Evolutionary conservation across 305 asterid species (phyloP), one percentile per base, ranked within the genome.

Genomic region (Andrographis paniculata): DNA sequence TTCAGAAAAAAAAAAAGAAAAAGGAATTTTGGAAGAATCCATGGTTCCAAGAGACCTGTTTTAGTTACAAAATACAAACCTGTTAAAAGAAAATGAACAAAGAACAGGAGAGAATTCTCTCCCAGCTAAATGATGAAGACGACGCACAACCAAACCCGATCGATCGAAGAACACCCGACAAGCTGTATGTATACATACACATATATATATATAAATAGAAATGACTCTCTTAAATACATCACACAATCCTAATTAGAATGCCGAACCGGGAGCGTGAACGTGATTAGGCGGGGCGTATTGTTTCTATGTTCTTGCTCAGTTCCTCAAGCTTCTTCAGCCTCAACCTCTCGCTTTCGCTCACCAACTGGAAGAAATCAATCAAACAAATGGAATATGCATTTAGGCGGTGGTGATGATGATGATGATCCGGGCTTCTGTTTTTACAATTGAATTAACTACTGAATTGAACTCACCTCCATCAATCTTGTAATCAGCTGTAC

Each of bases 231-330:
- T 80, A 80, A 65, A 80, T 78, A 79, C 88, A 81, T 63, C 82
- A 76, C 80, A 13, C 71, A 42, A 71, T 49, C 82, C 80, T 70
- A 84, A 60, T 77, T 64, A 80, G 68, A 42, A 18, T 31, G 12
- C 12, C 52, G 39, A n/a, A n/a, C n/a, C n/a, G 30, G 6, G 8
- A 24, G 8, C 30, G 8, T 24, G 30, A 24, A 22, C 38, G 0
- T 1, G 1, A 22, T 49, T 37, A 50, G 31, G 18, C 20, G 20
- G 50, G 44, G 63, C 56, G 72, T 65, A 78, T 65, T 13, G 92
- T 71, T 71, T 91, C 96, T 71, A 87, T 70, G 82, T 89, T 91
- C 93, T 91, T 91, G 95, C 94, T 83, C 79, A 91, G 91, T 72
- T 91, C 99, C 63, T 86, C 99, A 84, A 91, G 61, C 65, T 91